These are phyloP conservation scores for Salix exigua DNA, from an alignment of 345 rosid genomes.

Conservation along the genomic window DNA sequence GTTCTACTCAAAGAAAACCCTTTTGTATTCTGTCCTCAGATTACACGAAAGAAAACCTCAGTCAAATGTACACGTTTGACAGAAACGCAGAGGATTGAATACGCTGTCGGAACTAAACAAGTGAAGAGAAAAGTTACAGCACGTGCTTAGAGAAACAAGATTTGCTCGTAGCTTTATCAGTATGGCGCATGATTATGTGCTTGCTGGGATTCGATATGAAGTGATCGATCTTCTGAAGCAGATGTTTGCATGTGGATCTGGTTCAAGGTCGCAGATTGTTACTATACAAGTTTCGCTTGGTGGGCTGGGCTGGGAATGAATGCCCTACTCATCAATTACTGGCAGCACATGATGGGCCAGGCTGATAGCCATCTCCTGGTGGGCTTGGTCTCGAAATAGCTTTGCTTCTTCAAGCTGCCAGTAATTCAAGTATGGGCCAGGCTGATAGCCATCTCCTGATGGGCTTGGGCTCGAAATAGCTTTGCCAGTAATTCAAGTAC, in stretches of 20 bases:
- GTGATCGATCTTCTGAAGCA: no score
- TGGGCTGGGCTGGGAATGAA: constrained; percentile 15
- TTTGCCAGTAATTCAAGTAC: constrained; percentile 30
- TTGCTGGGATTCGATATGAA: no score
- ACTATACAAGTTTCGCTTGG: neutral
- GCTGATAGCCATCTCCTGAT: constrained; percentile 87
- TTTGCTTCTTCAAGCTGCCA: constrained; percentile 95
- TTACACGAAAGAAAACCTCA: neutral
- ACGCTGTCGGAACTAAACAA: no score
- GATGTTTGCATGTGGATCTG: no score
- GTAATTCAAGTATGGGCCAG: no score
- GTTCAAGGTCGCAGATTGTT: no score
- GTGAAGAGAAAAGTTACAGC: no score
- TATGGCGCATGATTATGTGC: no score
- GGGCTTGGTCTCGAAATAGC: constrained; percentile 87
- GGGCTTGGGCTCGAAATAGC: constrained; percentile 87
- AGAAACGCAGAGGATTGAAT: no score
- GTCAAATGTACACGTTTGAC: constrained; percentile 33
- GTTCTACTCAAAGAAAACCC: no score
- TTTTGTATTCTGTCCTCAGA: neutral
- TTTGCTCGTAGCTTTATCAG: no score
- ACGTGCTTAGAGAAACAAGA: no score
- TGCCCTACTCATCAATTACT: constrained; percentile 16
- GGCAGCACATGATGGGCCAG: constrained; percentile 42
- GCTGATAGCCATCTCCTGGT: constrained; percentile 87